These are phyloP conservation scores for Arthrinium phaeospermum DNA, from an alignment of 2,329 filamentous ascomycete species.

Conservation along the genomic window DNA sequence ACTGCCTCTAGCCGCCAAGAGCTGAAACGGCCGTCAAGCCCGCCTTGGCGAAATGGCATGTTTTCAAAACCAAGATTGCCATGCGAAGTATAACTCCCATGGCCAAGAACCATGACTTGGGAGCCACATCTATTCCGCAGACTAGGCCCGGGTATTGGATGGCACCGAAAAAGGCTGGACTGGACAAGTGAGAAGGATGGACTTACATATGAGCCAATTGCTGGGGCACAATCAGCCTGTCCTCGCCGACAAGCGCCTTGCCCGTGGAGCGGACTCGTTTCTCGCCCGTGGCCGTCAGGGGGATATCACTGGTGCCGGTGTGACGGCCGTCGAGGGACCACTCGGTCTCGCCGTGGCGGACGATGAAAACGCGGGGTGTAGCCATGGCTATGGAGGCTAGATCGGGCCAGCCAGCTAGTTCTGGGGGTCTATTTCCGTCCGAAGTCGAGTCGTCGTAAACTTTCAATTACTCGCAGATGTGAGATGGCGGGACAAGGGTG, in stretches of 20 bases:
- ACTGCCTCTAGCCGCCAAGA: neutral
- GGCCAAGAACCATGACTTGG: neutral
- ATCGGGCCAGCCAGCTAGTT: neutral
- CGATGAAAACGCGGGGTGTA: conserved; percentile 77
- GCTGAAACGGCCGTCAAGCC: conserved; percentile 2
- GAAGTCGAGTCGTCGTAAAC: neutral
- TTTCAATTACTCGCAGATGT: neutral
- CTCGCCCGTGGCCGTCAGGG: conserved; percentile 82
- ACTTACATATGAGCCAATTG: conserved; percentile 83
- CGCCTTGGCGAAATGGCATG: neutral
- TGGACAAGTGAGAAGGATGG: neutral
- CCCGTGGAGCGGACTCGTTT: conserved; percentile 78
- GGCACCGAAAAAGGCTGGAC: neutral
- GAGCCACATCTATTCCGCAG: neutral
- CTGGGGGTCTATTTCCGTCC: neutral
- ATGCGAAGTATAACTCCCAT: neutral
- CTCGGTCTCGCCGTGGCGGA: conserved; percentile 93
- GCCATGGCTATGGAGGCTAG: conserved; percentile 35
- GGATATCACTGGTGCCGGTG: conserved; percentile 85
- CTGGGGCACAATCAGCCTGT: conserved; percentile 82
- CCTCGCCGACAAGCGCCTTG: conserved; percentile 80
- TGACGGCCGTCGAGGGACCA: conserved; percentile 89
- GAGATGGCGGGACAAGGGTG: neutral
- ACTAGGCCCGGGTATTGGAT: neutral
- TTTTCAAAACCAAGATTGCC: neutral